Percentiles rank a stretch among this genome's conserved stretches.
phyloP scores from a whole-genome alignment of 2,329 filamentous ascomycete genomes.

The Aspergillus transmontanensis region DNA sequence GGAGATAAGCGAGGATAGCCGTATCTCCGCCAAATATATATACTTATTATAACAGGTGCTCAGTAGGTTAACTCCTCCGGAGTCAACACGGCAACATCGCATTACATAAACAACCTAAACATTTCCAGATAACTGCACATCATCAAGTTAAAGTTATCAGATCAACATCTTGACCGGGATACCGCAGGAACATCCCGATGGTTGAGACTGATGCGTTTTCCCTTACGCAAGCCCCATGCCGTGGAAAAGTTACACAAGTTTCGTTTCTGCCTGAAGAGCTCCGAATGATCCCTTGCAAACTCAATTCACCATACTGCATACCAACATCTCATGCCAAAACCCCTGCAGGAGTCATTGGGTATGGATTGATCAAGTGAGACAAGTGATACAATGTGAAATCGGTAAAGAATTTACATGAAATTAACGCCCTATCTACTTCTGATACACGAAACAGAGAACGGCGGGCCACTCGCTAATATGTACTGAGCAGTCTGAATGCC shows the following conservation, averaged over 20 bases:
- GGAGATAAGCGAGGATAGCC: neutral
- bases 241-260: neutral
- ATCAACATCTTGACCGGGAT: neutral
- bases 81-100: neutral
- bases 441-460: neutral
- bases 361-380: neutral
- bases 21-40: neutral
- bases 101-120: too few relatives aligned
- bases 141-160: neutral
- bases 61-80: rapidly evolving
- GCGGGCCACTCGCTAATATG: too few relatives aligned
- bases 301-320: neutral
- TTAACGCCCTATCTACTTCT: neutral
- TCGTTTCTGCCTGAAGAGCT: neutral
- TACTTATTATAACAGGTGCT: neutral
- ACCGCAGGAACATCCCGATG: neutral
- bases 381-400: neutral
- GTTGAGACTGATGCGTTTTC: neutral
- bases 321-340: neutral
- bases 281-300: neutral
- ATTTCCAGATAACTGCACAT: neutral
- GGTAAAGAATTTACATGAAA: neutral
- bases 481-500: neutral
- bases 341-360: neutral
- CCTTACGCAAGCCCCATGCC: neutral